phyloP scores from a whole-genome alignment of 768 basidiomycete genomes.

The Sporobolomyces phaffii region DNA sequence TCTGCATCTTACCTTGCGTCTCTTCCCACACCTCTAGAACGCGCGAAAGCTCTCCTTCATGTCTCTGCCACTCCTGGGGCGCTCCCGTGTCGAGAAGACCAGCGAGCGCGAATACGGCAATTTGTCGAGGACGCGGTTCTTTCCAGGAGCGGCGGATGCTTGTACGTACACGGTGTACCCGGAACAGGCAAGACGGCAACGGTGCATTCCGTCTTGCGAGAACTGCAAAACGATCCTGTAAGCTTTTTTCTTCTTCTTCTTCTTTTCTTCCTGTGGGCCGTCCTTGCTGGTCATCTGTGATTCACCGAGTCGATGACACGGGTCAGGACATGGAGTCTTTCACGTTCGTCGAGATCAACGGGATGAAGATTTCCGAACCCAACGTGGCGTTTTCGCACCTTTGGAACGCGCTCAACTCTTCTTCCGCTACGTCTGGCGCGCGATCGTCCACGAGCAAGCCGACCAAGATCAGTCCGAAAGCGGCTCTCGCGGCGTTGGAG shows the following conservation, averaged over 20 bases:
- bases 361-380: conserved; percentile 85
- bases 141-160: conserved; percentile 87
- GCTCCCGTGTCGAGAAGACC: conserved; percentile 79
- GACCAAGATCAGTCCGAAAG: conserved; percentile 62
- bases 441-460: neutral
- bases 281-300: neutral
- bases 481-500: conserved; percentile 71
- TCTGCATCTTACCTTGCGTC: conserved; percentile 13
- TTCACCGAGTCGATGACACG: neutral
- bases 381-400: conserved; percentile 83
- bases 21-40: conserved; percentile 34
- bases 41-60: conserved; percentile 57
- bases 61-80: conserved; percentile 86
- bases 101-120: conserved; percentile 68
- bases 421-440: conserved; percentile 52
- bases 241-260: conserved; percentile 43
- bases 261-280: neutral
- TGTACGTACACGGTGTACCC: conserved; percentile 97
- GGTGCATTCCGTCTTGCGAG: conserved; percentile 83
- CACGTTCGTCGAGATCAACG: conserved; percentile 96
- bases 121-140: conserved; percentile 79
- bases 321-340: conserved; percentile 84
- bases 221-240: conserved; percentile 73
- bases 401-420: conserved; percentile 82
- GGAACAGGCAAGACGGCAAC: conserved; percentile 99